A percentile compares a stretch with the other conserved stretches of the same genome.
Conservation (phyloP, 495 filamentous ascomycete species). For the Pyrenopolyporus hunteri region DNA sequence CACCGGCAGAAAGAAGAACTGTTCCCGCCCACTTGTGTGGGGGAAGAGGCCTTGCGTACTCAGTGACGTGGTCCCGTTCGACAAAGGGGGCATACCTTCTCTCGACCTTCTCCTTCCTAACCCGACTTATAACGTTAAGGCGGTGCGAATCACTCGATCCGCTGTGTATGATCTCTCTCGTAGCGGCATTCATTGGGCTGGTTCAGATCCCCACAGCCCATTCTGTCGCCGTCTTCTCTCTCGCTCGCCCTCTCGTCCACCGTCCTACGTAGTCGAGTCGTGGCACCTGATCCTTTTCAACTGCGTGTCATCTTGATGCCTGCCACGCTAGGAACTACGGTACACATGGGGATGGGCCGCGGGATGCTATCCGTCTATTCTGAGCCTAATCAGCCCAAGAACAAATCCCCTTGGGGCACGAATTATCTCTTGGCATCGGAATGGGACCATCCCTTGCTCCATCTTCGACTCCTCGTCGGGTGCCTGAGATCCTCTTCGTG, state of each 20-base stretch:
- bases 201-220: conserved; percentile 6
- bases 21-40: conserved; percentile 26
- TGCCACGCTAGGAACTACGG: conserved; percentile 27
- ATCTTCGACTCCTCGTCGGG: conserved; percentile 21
- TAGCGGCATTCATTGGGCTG: conserved; percentile 5
- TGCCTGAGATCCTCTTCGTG: conserved; percentile 3
- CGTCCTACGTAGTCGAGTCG: conserved; percentile 28
- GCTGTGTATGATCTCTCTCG: conserved; percentile 25
- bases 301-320: conserved; percentile 45
- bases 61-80: conserved; percentile 44
- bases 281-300: conserved; percentile 45
- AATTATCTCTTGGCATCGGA: conserved; percentile 30
- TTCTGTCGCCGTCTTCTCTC: neutral
- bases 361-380: conserved; percentile 25
- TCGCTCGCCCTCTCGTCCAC: neutral
- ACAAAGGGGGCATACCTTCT: conserved; percentile 31
- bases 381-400: conserved; percentile 13
- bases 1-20: neutral
- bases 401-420: conserved; percentile 20
- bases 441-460: conserved; percentile 6
- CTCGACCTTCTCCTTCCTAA: conserved; percentile 9
- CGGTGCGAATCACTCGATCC: conserved; percentile 36
- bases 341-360: conserved; percentile 16
- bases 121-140: conserved; percentile 28
- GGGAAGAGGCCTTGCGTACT: conserved; percentile 31